phyloP scores from a whole-genome alignment of 2,329 filamentous ascomycete species.

The Hymenoscyphus fraxineus region DNA sequence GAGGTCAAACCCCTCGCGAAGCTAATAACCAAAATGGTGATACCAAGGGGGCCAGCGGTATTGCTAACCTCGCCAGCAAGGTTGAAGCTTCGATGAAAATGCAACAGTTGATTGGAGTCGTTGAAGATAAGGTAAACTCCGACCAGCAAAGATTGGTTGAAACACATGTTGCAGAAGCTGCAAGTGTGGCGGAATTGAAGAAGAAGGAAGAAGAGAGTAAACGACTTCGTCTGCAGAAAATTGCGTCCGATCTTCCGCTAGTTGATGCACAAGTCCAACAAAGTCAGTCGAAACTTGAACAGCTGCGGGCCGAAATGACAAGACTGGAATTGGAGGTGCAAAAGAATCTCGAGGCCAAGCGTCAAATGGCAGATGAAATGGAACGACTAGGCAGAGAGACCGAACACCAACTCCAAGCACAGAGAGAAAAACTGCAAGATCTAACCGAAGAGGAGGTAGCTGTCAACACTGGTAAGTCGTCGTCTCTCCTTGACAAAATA shows the following conservation, averaged over 20 bases:
- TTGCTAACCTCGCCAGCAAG: constrained; percentile 20
- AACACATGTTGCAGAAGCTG: constrained; percentile 25
- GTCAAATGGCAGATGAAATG: constrained; percentile 34
- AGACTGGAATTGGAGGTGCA: constrained; percentile 32
- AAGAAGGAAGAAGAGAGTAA: constrained; percentile 29
- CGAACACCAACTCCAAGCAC: constrained; percentile 34
- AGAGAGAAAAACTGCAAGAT: constrained; percentile 35
- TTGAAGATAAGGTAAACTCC: constrained; percentile 19
- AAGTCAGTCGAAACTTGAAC: constrained; percentile 29
- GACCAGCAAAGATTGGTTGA: constrained; percentile 29
- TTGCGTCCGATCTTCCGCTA: constrained; percentile 32
- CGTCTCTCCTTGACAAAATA: constrained; percentile 1
- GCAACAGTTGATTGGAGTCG: constrained; percentile 25
- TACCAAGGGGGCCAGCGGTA: neutral
- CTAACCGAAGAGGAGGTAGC: constrained; percentile 28
- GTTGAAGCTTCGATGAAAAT: constrained; percentile 28
- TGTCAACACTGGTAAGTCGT: constrained; percentile 24
- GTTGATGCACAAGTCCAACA: constrained; percentile 35
- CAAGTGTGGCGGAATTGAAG: constrained; percentile 27
- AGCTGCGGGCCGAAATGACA: constrained; percentile 32
- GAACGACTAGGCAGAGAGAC: constrained; percentile 34
- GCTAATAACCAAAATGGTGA: constrained; percentile 16
- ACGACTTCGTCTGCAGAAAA: constrained; percentile 32
- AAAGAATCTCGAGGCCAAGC: constrained; percentile 34
- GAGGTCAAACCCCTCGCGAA: constrained; percentile 28